Conservation (phyloP, 2,329 filamentous ascomycete species). For the Curvularia spicifera region DNA sequence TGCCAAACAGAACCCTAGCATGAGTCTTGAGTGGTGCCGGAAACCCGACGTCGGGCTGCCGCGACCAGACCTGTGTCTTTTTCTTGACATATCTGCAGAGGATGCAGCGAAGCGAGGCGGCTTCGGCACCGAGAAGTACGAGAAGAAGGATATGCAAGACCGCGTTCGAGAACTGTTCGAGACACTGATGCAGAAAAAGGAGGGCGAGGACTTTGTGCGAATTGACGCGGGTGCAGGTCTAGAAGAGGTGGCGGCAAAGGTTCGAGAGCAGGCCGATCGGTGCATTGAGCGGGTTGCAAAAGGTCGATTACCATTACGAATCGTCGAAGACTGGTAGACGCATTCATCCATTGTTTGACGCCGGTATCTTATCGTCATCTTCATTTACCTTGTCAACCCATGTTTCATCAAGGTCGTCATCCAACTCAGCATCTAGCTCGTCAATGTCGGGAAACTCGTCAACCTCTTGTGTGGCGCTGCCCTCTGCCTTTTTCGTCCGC, state of each 20-base stretch:
- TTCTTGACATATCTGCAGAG: constrained; percentile 79
- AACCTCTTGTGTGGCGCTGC: constrained; percentile 23
- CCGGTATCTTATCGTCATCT: constrained; percentile 27
- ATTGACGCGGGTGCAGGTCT: constrained; percentile 62
- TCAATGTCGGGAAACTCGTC: constrained; percentile 24
- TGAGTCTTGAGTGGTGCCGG: constrained; percentile 80
- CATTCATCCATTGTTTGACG: neutral
- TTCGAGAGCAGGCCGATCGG: constrained; percentile 32
- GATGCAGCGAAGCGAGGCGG: constrained; percentile 79
- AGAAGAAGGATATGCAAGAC: constrained; percentile 81
- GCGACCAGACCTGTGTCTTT: constrained; percentile 84
- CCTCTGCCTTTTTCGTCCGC: constrained; percentile 44
- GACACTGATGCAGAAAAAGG: constrained; percentile 56
- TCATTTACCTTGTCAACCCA: constrained; percentile 44
- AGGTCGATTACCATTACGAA: constrained; percentile 28
- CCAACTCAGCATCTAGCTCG: constrained; percentile 38
- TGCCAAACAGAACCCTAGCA: constrained; percentile 76
- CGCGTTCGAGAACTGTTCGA: constrained; percentile 77
- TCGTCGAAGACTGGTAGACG: constrained; percentile 41
- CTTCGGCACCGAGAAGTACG: constrained; percentile 88
- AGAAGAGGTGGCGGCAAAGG: constrained; percentile 57
- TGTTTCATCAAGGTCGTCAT: constrained; percentile 46
- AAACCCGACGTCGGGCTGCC: constrained; percentile 86
- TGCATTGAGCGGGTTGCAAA: constrained; percentile 38
- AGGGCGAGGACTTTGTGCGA: constrained; percentile 59